Base-by-base conservation (phyloP, 257 asterid genomes). In the Solanum sejunctum region DNA sequence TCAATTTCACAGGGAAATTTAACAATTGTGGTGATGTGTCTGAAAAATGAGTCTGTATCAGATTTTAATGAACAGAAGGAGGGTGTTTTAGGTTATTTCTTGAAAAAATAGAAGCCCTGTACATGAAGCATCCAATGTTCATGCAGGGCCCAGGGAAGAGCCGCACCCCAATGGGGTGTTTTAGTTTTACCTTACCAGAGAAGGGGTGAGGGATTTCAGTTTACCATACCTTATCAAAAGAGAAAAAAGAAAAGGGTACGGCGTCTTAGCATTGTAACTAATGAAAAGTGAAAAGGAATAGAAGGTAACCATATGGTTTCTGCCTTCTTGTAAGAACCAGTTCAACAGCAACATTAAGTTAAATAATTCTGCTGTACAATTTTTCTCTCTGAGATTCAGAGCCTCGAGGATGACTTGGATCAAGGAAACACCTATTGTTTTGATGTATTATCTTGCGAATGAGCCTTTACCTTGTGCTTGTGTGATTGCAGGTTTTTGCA, bases 401-500 rank as follows among this genome's bases (percentile, higher is more conserved):
- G 63, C 21, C 26, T 77, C 26, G 6, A 75, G 58, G 15, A 54
- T 36, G 81, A 84, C 47, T 54, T 55, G 52, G 72, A 36, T 15
- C 28, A 23, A 23, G 60, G 47, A 17, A 77, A 52, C 9, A 49
- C 51, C 67, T 64, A 20, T 41, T n/a, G 23, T 6, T 16, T 17
- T 83, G 39, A 77, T 23, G 85, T 17, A 73, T 87, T 13, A 15
- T 23, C 43, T 49, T 61, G 39, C 9, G 45, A 23, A 15, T 11
- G 55, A 32, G 57, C 60, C 32, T 58, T 72, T 26, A 36, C 49
- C 4, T 64, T 43, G 67, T 87, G 81, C 45, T 52, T 83, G 54
- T 80, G 63, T 87, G 66, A 26, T 49, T 89, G 86, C 85, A 96
- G 99, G 94, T 96, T 88, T 89, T 70, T 96, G 93, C 98, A 91